Base-by-base conservation (phyloP, 306 rosid species). In the Heteromeles arbutifolia region DNA sequence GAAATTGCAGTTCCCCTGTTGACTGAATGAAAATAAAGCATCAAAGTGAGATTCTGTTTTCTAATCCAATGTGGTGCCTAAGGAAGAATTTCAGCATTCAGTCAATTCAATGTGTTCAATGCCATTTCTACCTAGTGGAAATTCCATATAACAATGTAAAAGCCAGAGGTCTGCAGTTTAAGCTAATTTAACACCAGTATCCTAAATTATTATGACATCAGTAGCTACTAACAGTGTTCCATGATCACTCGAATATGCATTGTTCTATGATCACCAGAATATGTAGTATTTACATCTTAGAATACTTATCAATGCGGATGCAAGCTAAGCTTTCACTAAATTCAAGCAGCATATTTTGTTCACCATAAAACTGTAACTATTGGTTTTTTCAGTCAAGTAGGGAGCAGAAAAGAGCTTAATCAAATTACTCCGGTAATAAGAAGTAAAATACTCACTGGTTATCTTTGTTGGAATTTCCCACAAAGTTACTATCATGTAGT, bases 401-500 rank as follows among this genome's bases (percentile, higher is more conserved):
- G 7, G 26, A 15, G 63, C 5, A 21, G 11, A 25, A 65, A 34
- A 75, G 6, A 22, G 65, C 50, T 44, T 54, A 65, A 58, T 62
- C 65, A 21, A 71, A 70, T 57, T 31, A n/a, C 39, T 44, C 58
- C 64, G 2, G 66, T 28, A 77, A 70, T 31, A 21, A 57, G 48
- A 79, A 69, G 79, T 62, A 37, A 45, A 79, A 75, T 81, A 88
- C 99, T 92, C 88, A 96, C 99, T 22, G 80, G 80, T 88, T 89
- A 78, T 89, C 97, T 87, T 89, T 92, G 72, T 69, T 86, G 73
- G 96, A 83, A 77, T 74, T 86, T 54, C 81, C 85, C 75, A 84
- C 83, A 76, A 93, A 77, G 82, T 82, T 87, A 83, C 75, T 86
- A 74, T 85, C 91, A 48, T 92, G 99, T 88, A 96, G 85, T 83